phyloP scores from a whole-genome alignment of 2,329 filamentous ascomycete species.

The Nigrograna mackinnonii region DNA sequence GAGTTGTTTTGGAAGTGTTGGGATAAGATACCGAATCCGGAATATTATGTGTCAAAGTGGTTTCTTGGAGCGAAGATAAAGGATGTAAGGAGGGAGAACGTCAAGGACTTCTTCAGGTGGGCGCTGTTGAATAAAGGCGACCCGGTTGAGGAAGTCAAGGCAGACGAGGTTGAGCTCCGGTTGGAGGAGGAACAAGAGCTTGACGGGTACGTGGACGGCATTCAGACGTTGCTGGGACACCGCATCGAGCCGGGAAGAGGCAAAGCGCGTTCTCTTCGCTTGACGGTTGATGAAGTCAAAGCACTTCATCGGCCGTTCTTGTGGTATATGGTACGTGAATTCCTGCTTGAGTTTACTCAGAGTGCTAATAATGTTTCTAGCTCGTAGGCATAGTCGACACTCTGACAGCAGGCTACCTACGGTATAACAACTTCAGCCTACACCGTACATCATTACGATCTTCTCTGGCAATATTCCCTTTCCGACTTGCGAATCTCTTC shows the following conservation, averaged over 20 bases:
- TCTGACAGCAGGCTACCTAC: constrained; percentile 45
- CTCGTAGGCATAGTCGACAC: constrained; percentile 58
- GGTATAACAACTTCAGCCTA: constrained; percentile 56
- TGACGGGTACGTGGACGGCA: constrained; percentile 56
- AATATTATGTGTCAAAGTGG: constrained; percentile 65
- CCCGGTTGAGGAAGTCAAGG: constrained; percentile 14
- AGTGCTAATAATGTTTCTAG: constrained; percentile 20
- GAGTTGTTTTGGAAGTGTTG: constrained; percentile 62
- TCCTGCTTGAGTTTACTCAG: too few relatives aligned
- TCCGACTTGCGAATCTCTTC: constrained; percentile 56
- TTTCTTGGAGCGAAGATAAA: constrained; percentile 62
- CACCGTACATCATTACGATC: constrained; percentile 49
- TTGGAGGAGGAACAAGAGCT: constrained; percentile 52
- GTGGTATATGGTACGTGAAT: constrained; percentile 63
- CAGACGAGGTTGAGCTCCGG: constrained; percentile 16
- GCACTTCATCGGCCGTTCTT: constrained; percentile 64
- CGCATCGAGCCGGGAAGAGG: constrained; percentile 60
- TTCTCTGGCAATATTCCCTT: constrained; percentile 60
- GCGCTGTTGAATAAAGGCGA: constrained; percentile 63
- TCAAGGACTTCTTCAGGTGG: constrained; percentile 70
- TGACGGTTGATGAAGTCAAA: constrained; percentile 67
- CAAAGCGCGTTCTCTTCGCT: constrained; percentile 59
- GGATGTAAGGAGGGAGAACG: constrained; percentile 68
- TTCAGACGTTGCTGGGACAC: constrained; percentile 58
- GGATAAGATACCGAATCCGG: constrained; percentile 57